Percentiles rank a stretch among this genome's conserved stretches.
Conservation (phyloP, 1,284 basidiomycete species). For the Naganishia liquefaciens region DNA sequence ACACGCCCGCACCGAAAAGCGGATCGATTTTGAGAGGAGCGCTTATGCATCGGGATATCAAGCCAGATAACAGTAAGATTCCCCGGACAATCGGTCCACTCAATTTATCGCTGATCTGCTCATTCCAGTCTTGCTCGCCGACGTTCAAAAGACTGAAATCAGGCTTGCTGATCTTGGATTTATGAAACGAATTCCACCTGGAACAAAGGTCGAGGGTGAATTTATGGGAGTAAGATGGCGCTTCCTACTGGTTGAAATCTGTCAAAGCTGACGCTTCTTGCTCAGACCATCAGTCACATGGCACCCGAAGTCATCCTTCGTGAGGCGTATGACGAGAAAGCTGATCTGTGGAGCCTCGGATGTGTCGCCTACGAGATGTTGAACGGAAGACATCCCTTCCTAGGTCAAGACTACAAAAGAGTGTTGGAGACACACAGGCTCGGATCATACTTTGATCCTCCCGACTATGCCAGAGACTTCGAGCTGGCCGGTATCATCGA, state of each 20-base stretch:
- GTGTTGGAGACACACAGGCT: neutral
- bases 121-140: neutral
- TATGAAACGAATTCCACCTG: neutral
- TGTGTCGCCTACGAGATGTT: slow-evolving; percentile 1
- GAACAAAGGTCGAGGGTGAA: neutral
- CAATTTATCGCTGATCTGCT: neutral
- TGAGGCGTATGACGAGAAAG: neutral
- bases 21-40: neutral
- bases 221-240: neutral
- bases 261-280: neutral
- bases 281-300: slow-evolving; percentile 2
- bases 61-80: slow-evolving; percentile 9
- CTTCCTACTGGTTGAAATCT: neutral
- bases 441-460: neutral
- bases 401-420: neutral
- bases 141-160: neutral
- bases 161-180: slow-evolving; percentile 15
- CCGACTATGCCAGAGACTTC: neutral
- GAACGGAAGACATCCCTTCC: slow-evolving; percentile 1
- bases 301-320: neutral
- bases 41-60: slow-evolving; percentile 7
- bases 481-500: neutral
- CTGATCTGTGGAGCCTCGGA: slow-evolving; percentile 4
- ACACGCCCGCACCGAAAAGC: neutral
- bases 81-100: neutral